A percentile compares a stretch with the other conserved stretches of the same genome.
phyloP scores from a whole-genome alignment of 1,284 basidiomycete species.

The Marasmius sp. region DNA sequence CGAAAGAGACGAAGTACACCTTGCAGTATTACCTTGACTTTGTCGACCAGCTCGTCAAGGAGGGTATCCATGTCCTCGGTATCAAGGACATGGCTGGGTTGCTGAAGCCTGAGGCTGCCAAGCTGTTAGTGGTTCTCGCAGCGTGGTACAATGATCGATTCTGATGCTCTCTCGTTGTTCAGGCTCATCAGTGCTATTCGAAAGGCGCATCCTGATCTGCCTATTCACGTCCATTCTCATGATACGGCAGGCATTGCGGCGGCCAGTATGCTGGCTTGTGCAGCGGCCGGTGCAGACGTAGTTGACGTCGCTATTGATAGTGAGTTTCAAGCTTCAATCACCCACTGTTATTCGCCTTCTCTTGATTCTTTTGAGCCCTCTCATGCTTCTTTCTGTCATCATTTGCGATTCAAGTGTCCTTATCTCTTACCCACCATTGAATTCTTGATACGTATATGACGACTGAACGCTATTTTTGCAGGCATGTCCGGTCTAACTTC shows the following conservation, averaged over 20 bases:
- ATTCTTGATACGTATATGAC: neutral
- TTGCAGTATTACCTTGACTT: conserved; percentile 98
- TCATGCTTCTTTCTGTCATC: no score
- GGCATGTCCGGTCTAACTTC: conserved; percentile 99
- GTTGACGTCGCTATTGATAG: conserved; percentile 99
- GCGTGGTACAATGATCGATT: neutral
- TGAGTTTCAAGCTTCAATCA: conserved; percentile 36
- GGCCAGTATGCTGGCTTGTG: conserved; percentile 94
- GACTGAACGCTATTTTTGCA: conserved; percentile 26
- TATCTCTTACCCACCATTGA: neutral
- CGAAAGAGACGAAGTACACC: conserved; percentile 97
- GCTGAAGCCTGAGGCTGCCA: conserved; percentile 93
- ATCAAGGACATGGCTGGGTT: conserved; percentile 99
- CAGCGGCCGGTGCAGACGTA: conserved; percentile 95
- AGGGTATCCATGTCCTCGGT: conserved; percentile 96
- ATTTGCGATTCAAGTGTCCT: no score
- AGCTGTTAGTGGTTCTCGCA: conserved; percentile 51
- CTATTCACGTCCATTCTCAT: conserved; percentile 99
- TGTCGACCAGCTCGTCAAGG: conserved; percentile 89
- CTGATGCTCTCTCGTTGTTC: conserved; percentile 12
- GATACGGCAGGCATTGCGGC: conserved; percentile 99
- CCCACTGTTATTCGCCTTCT: neutral
- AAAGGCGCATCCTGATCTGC: conserved; percentile 94
- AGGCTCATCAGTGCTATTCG: conserved; percentile 93
- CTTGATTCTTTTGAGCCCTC: neutral